These are phyloP conservation scores for Candida glaebosa DNA, from an alignment of 805 yeast species.

Conservation along the genomic window DNA sequence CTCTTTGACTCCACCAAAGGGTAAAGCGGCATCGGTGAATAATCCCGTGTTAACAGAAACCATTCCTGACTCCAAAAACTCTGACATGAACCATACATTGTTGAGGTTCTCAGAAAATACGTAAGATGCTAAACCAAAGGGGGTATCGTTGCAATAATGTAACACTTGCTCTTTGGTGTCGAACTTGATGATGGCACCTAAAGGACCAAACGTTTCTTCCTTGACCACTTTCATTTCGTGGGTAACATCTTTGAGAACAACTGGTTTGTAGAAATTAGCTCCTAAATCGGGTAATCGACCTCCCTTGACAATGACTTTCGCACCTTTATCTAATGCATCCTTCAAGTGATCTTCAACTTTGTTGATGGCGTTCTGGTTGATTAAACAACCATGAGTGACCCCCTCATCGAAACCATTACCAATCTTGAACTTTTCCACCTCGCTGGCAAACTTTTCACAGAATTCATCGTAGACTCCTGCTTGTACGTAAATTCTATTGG, in stretches of 20 bases:
- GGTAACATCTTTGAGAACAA: slow-evolving; percentile 50
- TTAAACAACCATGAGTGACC: slow-evolving; percentile 56
- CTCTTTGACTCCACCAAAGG: slow-evolving; percentile 76
- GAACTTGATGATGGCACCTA: slow-evolving; percentile 55
- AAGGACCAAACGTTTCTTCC: slow-evolving; percentile 67
- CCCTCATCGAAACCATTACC: slow-evolving; percentile 55
- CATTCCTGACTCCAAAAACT: slow-evolving; percentile 62
- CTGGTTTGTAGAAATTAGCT: slow-evolving; percentile 51
- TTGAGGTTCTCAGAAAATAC: slow-evolving; percentile 52
- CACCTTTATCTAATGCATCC: slow-evolving; percentile 56
- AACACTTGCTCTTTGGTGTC: slow-evolving; percentile 53
- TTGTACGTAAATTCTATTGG: slow-evolving; percentile 69
- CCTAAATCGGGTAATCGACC: slow-evolving; percentile 51
- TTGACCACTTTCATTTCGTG: slow-evolving; percentile 45
- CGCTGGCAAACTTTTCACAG: slow-evolving; percentile 43
- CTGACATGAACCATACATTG: slow-evolving; percentile 50
- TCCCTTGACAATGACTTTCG: slow-evolving; percentile 48
- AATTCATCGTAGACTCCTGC: slow-evolving; percentile 62
- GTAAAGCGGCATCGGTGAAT: slow-evolving; percentile 57
- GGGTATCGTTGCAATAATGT: slow-evolving; percentile 50
- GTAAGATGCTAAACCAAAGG: slow-evolving; percentile 58
- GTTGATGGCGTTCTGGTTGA: slow-evolving; percentile 46
- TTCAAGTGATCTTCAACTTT: slow-evolving; percentile 53
- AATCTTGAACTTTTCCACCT: slow-evolving; percentile 45
- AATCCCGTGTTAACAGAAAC: slow-evolving; percentile 59